Base-by-base conservation (phyloP, 257 asterid species). In the Osmanthus fragrans region DNA sequence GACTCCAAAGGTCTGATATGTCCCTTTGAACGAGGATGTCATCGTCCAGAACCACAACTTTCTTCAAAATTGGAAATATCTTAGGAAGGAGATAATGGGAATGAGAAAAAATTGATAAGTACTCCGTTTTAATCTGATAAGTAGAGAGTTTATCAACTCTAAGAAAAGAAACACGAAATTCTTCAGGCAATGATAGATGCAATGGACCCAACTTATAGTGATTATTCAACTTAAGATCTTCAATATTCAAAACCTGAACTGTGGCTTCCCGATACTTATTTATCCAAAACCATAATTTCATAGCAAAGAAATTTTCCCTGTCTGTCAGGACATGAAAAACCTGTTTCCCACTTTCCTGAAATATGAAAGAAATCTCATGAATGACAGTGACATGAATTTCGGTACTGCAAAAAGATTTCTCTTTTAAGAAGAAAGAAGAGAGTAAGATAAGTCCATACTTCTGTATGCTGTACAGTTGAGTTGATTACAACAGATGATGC, bases 251-350 rank as follows among this genome's bases (percentile, higher is more conserved):
- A 79, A 95, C 97, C 89, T 89, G 92, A 80, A 95, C 92, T 77
- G 88, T 84, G 78, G 99, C 97, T 75, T 87, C 86, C 82, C 87
- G 89, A 76, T 93, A 95, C 79, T 85, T 87, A 84, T 88, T 92
- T 72, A 71, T 82, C 67, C 78, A 82, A 87, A 88, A 95, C 99
- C 99, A 95, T 65, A 90, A 78, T 80, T 85, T 92, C 97, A 95
- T 93, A 72, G 98, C 91, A 73, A 90, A 95, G 84, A 84, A 95
- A 81, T 93, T 95, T 84, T 91, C 94, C 84, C 81, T 82, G 86
- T 95, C 96, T 7, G 99, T 95, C 86, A 95, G 82, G 86, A 95
- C 86, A 87, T 95, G 99, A 86, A 95, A 95, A 81, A 95, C 94
- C 84, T 79, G 91, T 80, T 76, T 89, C 78, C 80, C 87, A 82